Percentiles rank a stretch among this genome's conserved stretches.
Conservation (phyloP, 176 grass and related monocot species). For the Eleusine coracana region DNA sequence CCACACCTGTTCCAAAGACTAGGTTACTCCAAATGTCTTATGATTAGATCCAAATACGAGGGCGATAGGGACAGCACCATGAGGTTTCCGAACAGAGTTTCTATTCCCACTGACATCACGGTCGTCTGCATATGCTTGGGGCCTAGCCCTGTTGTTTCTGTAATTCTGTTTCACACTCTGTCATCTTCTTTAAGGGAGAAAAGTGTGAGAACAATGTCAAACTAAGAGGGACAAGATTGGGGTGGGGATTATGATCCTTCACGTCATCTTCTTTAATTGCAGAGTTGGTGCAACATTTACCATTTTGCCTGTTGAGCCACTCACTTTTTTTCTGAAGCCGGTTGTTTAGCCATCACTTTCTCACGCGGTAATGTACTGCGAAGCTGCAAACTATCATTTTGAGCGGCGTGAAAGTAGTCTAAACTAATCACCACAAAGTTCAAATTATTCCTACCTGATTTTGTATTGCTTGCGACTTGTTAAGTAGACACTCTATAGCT, state of each 20-base stretch:
- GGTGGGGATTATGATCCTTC: slow-evolving; percentile 11
- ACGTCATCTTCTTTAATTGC: not conserved
- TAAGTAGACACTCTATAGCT: not conserved
- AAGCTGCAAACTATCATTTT: not conserved
- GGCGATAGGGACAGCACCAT: slow-evolving; percentile 1
- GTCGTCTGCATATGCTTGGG: slow-evolving; percentile 5
- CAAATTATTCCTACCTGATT: not conserved
- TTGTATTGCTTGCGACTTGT: not conserved
- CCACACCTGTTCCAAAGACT: slow-evolving; percentile 4
- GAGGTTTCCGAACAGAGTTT: slow-evolving; percentile 3
- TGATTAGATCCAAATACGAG: not conserved
- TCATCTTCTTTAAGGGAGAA: too few species aligned
- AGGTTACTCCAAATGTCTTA: not conserved
- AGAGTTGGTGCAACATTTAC: not conserved
- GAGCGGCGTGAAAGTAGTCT: not conserved
- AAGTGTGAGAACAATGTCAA: not conserved
- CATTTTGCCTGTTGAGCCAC: not conserved
- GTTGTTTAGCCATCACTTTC: not conserved
- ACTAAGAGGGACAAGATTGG: not conserved
- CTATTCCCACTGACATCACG: slow-evolving; percentile 1
- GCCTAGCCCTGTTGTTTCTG: not conserved
- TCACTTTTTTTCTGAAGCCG: not conserved
- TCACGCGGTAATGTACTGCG: not conserved
- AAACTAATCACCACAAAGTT: not conserved
- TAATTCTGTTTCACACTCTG: not conserved